Percentiles rank a stretch among this genome's conserved stretches.
Evolutionary conservation across 1,139 yeast genomes (phyloP).

Genomic region (Pichiaceae sp.): DNA sequence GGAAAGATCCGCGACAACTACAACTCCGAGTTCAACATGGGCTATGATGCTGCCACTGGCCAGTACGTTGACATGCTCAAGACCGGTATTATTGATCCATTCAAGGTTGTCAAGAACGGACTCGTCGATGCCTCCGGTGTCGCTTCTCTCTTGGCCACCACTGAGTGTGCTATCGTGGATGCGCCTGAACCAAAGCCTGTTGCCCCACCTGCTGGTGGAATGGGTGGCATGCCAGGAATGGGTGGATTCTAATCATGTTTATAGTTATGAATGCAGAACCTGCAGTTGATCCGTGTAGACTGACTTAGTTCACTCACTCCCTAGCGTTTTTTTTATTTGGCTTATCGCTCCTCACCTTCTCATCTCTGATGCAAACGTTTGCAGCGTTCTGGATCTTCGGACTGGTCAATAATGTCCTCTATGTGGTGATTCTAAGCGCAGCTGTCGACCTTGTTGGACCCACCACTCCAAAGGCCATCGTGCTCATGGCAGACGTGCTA

Average conservation of each 20-base stretch:
- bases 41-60: conserved; percentile 92
- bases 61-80: conserved; percentile 95
- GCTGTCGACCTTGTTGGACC: conserved; percentile 89
- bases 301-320: neutral
- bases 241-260: conserved; percentile 16
- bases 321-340: too few relatives aligned
- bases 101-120: conserved; percentile 97
- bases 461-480: conserved; percentile 74
- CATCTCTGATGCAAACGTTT: conserved; percentile 26
- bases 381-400: conserved; percentile 76
- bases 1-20: conserved; percentile 84
- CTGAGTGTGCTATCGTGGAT: conserved; percentile 97
- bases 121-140: conserved; percentile 97
- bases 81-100: conserved; percentile 97
- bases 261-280: neutral
- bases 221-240: conserved; percentile 54
- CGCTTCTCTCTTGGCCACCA: conserved; percentile 94
- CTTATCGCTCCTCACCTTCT: too few relatives aligned
- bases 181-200: conserved; percentile 87
- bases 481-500: conserved; percentile 74
- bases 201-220: conserved; percentile 51
- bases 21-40: conserved; percentile 80
- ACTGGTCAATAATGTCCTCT: conserved; percentile 75
- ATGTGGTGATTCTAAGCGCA: conserved; percentile 85
- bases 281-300: too few relatives aligned